phyloP scores from a whole-genome alignment of 1,139 yeast species.

The Blastobotrys elegans region DNA sequence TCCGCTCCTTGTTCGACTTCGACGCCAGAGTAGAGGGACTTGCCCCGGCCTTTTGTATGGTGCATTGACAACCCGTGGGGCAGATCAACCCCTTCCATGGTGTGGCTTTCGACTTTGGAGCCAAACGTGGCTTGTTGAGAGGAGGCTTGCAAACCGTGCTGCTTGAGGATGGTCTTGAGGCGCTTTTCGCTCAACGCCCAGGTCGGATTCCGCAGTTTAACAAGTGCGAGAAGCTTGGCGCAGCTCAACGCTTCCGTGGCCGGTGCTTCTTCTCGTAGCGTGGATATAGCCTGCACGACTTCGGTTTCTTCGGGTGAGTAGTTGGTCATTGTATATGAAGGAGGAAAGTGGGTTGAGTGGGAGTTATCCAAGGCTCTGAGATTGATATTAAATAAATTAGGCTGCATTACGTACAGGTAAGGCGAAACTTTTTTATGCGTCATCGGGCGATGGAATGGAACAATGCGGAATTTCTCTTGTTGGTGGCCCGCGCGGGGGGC shows the following conservation, averaged over 20 bases:
- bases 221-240: slow-evolving; percentile 47
- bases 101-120: slow-evolving; percentile 46
- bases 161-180: slow-evolving; percentile 49
- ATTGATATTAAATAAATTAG: too few relatives aligned
- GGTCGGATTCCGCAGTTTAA: slow-evolving; percentile 48
- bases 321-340: slow-evolving; percentile 4
- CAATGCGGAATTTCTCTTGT: too few relatives aligned
- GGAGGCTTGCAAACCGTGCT: slow-evolving; percentile 41
- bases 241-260: slow-evolving; percentile 54
- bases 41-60: slow-evolving; percentile 36
- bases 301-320: slow-evolving; percentile 56
- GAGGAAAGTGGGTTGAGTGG: too few relatives aligned
- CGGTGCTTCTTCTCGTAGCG: slow-evolving; percentile 66
- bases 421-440: too few relatives aligned
- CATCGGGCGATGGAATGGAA: too few relatives aligned
- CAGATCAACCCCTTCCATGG: slow-evolving; percentile 46
- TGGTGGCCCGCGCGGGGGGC: too few relatives aligned
- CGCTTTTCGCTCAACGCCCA: slow-evolving; percentile 65
- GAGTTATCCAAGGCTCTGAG: too few relatives aligned
- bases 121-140: slow-evolving; percentile 38
- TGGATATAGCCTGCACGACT: slow-evolving; percentile 56
- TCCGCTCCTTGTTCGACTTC: slow-evolving; percentile 43
- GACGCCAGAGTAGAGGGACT: slow-evolving; percentile 33
- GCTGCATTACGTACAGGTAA: too few relatives aligned
- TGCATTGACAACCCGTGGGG: slow-evolving; percentile 53